phyloP scores from a whole-genome alignment of 345 rosid genomes.

The Eucalyptus sideroxylon region DNA sequence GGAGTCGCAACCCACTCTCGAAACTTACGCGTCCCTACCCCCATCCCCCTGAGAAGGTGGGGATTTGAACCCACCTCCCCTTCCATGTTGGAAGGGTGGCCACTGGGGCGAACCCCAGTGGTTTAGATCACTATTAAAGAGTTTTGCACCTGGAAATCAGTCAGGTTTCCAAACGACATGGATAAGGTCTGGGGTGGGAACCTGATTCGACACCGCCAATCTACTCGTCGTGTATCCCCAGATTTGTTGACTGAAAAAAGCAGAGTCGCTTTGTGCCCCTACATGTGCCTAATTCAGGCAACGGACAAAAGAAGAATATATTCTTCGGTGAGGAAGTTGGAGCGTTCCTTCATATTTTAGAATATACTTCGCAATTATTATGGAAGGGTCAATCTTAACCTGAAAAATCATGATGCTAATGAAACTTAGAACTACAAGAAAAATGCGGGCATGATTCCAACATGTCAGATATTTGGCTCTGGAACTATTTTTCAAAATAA shows the following conservation, averaged over 20 bases:
- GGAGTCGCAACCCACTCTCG: too few species aligned
- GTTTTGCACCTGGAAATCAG: not conserved
- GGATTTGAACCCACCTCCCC: too few species aligned
- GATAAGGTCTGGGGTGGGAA: not conserved
- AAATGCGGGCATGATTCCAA: not conserved
- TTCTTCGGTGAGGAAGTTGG: not conserved
- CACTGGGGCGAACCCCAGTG: too few species aligned
- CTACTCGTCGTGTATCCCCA: not conserved
- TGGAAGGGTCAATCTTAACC: not conserved
- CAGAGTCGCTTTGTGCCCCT: not conserved
- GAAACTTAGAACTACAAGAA: not conserved
- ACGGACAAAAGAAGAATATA: not conserved
- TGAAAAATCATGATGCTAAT: not conserved
- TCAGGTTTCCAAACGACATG: not conserved
- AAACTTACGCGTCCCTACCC: too few species aligned
- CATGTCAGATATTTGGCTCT: not conserved
- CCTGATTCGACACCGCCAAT: not conserved
- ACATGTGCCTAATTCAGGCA: not conserved
- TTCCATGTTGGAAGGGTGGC: too few species aligned
- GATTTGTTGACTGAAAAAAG: too few species aligned
- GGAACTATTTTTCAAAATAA: not conserved
- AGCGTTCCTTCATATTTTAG: not conserved
- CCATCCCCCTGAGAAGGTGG: too few species aligned
- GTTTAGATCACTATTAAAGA: not conserved
- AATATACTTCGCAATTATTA: not conserved